These are phyloP conservation scores for Schwanniomyces vanrijiae DNA, from an alignment of 805 yeast species.

Conservation along the genomic window DNA sequence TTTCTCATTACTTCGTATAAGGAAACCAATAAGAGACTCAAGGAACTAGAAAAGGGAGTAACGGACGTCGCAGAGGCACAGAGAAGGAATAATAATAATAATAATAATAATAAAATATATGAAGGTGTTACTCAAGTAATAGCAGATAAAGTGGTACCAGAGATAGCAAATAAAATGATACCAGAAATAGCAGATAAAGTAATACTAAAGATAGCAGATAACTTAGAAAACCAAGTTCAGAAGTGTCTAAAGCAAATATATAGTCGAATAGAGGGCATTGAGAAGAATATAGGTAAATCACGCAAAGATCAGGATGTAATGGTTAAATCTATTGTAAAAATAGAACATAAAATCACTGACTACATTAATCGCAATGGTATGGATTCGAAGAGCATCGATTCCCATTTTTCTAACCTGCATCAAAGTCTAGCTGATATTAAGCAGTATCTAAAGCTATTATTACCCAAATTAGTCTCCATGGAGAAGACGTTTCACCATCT, in stretches of 20 bases:
- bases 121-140: not conserved
- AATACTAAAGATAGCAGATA: not conserved
- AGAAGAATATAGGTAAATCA: not conserved
- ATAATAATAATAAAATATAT: not conserved
- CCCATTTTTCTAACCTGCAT: not conserved
- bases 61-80: not conserved
- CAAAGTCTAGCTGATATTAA: slow-evolving; percentile 13
- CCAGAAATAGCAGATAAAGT: not conserved
- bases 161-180: too few relatives aligned
- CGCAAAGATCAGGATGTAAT: not conserved
- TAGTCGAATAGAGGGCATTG: not conserved
- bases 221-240: not conserved
- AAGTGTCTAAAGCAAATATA: not conserved
- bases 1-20: not conserved
- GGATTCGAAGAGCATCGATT: not conserved
- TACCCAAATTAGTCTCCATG: slow-evolving; percentile 14
- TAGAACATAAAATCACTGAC: not conserved
- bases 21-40: not conserved
- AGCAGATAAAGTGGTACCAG: not conserved
- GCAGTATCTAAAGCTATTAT: slow-evolving; percentile 13
- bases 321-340: not conserved
- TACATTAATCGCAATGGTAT: not conserved
- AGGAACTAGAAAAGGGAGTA: not conserved
- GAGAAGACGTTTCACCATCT: slow-evolving; percentile 4
- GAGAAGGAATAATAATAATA: not conserved